Percentiles rank a stretch among this genome's conserved stretches.
These are phyloP conservation scores for Graphilbum sp. DNA, from an alignment of 2,329 filamentous ascomycete species.

Conservation along the genomic window DNA sequence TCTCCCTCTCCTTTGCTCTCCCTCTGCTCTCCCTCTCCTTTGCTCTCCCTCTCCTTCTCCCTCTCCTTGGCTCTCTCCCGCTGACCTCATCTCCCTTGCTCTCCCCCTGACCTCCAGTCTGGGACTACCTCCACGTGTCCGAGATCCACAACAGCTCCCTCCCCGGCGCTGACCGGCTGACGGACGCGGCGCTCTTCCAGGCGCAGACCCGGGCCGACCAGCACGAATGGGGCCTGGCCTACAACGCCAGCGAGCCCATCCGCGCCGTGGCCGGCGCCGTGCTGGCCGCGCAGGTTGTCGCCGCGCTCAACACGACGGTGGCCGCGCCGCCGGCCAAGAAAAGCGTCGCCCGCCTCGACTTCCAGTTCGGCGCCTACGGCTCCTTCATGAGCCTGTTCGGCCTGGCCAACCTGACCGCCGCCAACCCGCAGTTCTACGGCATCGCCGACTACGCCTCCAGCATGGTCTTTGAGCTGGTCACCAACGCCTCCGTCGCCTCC, in stretches of 20 bases:
- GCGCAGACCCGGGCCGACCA: conserved; percentile 58
- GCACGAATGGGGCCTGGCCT: conserved; percentile 72
- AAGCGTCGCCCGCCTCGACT: conserved; percentile 23
- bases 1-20: background rate
- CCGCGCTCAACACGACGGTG: conserved; percentile 35
- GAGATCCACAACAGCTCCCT: conserved; percentile 45
- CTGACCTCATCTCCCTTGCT: background rate
- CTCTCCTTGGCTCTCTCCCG: background rate
- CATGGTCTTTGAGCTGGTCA: conserved; percentile 62
- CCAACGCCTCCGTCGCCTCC: conserved; percentile 29
- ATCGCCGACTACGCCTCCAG: conserved; percentile 72
- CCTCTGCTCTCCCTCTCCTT: background rate
- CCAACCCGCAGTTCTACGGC: conserved; percentile 49
- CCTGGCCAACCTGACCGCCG: conserved; percentile 32
- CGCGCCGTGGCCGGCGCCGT: conserved; percentile 42
- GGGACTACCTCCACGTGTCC: conserved; percentile 42
- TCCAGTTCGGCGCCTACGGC: conserved; percentile 46
- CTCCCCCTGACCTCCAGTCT: conserved; percentile 24
- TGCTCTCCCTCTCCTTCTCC: background rate
- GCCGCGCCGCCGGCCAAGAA: conserved; percentile 13
- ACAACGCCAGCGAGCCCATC: conserved; percentile 55
- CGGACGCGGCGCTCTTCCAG: conserved; percentile 38
- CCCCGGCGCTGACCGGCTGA: conserved; percentile 41
- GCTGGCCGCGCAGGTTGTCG: conserved; percentile 37
- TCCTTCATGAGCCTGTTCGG: conserved; percentile 49